Evolutionary conservation across 441 rosid species (phyloP).

Genomic region (Brassica hybrid): DNA sequence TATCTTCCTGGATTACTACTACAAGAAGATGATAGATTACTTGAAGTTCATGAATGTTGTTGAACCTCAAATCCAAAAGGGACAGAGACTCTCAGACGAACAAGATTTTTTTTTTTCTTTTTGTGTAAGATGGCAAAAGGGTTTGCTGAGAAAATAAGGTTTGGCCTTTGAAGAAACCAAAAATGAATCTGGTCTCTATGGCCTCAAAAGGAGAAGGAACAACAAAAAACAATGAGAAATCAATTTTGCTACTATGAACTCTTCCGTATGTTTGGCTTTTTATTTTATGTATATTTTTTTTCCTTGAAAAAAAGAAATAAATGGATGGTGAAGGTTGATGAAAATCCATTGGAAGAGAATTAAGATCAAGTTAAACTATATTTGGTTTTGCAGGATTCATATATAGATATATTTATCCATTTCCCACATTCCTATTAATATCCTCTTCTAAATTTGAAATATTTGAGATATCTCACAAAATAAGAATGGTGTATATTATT

Average conservation of each 20-base stretch:
- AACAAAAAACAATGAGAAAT: constrained; percentile 21
- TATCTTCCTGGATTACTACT: constrained; percentile 37
- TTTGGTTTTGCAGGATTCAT: constrained; percentile 35
- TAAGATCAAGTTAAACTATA: constrained; percentile 31
- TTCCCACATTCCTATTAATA: constrained; percentile 34
- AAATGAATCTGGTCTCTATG: constrained; percentile 45
- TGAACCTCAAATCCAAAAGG: constrained; percentile 34
- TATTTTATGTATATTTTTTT: constrained; percentile 4
- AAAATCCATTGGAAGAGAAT: constrained; percentile 39
- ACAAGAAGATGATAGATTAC: constrained; percentile 37
- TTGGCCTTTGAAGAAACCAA: constrained; percentile 45
- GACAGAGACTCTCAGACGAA: constrained; percentile 33
- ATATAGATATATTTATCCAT: constrained; percentile 34
- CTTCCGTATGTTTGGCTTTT: constrained; percentile 14
- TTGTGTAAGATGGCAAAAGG: constrained; percentile 28
- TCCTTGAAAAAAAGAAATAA: not conserved
- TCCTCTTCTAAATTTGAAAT: constrained; percentile 31
- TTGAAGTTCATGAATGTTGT: constrained; percentile 30
- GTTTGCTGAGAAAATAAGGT: constrained; percentile 30
- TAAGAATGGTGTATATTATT: not conserved
- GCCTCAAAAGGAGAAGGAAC: constrained; percentile 36
- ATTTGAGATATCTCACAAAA: not conserved
- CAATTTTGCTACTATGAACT: constrained; percentile 18
- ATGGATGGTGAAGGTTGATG: constrained; percentile 36
- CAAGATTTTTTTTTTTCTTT: not conserved